Percentiles rank a stretch among this genome's conserved stretches.
Conservation (phyloP, 768 basidiomycete genomes). For the Cyathus striatus region DNA sequence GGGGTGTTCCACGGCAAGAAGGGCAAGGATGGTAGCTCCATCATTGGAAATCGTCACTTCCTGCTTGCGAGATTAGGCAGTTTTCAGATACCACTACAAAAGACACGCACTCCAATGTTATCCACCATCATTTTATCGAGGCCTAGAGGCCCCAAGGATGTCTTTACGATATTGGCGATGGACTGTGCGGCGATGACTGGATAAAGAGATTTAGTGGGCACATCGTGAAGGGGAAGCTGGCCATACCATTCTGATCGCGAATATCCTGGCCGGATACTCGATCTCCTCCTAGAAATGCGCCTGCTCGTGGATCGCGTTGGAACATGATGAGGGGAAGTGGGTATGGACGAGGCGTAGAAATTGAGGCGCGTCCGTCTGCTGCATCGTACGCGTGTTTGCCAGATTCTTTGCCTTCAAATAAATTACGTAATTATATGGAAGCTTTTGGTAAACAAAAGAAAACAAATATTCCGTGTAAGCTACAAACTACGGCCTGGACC, state of each 20-base stretch:
- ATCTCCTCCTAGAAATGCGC: conserved; percentile 91
- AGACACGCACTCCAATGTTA: conserved; percentile 92
- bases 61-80: conserved; percentile 43
- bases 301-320: conserved; percentile 88
- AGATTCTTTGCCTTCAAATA: too few species aligned
- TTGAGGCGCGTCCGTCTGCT: too few species aligned
- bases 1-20: conserved; percentile 93
- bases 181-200: conserved; percentile 92
- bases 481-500: too few species aligned
- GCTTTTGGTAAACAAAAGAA: too few species aligned
- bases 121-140: conserved; percentile 98
- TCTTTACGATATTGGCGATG: conserved; percentile 97
- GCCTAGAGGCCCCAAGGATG: conserved; percentile 90
- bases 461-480: too few species aligned
- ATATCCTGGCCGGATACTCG: conserved; percentile 94
- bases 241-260: conserved; percentile 90
- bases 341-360: too few species aligned
- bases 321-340: conserved; percentile 45
- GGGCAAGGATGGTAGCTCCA: conserved; percentile 95
- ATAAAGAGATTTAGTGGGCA: conserved; percentile 6
- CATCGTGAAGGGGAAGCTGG: conserved; percentile 4
- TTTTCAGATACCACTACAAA: too few species aligned
- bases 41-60: conserved; percentile 99
- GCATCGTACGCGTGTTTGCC: too few species aligned
- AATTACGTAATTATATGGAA: too few species aligned